Evolutionary conservation across 345 rosid species (phyloP).

Genomic region (Eucalyptus guilfoylei): DNA sequence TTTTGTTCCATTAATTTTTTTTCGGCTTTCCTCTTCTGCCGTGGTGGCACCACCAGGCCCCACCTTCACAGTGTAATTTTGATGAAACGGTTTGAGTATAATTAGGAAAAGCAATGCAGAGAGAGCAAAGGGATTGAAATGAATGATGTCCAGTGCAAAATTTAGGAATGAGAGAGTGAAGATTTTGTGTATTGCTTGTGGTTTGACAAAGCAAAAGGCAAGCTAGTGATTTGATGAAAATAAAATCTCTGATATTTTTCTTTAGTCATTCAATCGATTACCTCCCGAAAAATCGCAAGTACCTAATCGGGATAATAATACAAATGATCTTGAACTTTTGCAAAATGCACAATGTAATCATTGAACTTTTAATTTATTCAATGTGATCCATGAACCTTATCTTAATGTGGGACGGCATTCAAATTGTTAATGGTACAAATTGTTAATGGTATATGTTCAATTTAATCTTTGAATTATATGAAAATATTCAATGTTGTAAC

Average conservation of each 20-base stretch:
- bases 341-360: not conserved
- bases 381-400: rapidly evolving
- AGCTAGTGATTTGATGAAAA: not conserved
- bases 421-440: not conserved
- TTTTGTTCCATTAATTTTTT: not conserved
- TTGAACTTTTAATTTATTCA: no score
- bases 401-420: not conserved
- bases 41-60: not conserved
- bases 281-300: not conserved
- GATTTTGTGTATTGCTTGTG: not conserved
- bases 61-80: not conserved
- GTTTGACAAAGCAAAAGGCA: not conserved
- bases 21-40: not conserved
- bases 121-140: not conserved
- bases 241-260: not conserved
- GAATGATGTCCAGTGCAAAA: not conserved
- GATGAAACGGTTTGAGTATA: not conserved
- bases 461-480: no score
- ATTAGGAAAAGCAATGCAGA: not conserved
- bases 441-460: not conserved
- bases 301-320: not conserved
- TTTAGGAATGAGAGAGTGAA: not conserved
- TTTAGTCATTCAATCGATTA: not conserved
- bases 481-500: no score
- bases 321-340: not conserved